Evolutionary conservation across 2,329 filamentous ascomycete species (phyloP).

Genomic region (Coniella vitis): DNA sequence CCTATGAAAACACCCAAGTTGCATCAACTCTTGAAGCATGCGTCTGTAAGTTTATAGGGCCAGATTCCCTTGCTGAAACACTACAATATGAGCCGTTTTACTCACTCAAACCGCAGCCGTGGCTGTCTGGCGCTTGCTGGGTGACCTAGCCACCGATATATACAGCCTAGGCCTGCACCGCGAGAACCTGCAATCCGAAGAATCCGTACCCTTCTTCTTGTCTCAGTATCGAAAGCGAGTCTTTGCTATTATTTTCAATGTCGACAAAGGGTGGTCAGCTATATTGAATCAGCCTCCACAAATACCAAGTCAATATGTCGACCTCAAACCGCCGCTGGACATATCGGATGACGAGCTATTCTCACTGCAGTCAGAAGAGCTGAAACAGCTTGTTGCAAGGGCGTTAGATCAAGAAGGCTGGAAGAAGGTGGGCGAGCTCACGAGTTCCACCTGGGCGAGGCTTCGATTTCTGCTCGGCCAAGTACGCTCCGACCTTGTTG

Average conservation of each 20-base stretch:
- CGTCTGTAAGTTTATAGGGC: background rate
- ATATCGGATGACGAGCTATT: conserved; percentile 1
- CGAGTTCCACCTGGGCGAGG: background rate
- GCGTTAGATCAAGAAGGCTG: background rate
- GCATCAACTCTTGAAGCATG: background rate
- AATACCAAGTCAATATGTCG: background rate
- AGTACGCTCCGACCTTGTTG: background rate
- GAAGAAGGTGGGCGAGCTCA: background rate
- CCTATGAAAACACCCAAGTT: background rate
- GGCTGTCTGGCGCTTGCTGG: background rate
- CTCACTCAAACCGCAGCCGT: background rate
- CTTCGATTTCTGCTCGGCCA: background rate
- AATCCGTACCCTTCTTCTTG: background rate
- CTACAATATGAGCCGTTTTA: background rate
- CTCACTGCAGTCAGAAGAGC: background rate
- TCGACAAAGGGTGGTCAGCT: background rate
- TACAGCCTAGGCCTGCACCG: background rate
- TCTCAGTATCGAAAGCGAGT: background rate
- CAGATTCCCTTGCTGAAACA: too few species aligned
- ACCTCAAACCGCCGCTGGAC: background rate
- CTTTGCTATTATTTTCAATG: background rate
- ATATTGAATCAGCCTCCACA: conserved; percentile 1
- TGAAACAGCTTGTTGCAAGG: background rate
- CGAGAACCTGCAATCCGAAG: background rate
- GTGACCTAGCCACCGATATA: background rate